Evolutionary conservation across 179 eudicot species (phyloP).

Genomic region (Beta macrorhiza): DNA sequence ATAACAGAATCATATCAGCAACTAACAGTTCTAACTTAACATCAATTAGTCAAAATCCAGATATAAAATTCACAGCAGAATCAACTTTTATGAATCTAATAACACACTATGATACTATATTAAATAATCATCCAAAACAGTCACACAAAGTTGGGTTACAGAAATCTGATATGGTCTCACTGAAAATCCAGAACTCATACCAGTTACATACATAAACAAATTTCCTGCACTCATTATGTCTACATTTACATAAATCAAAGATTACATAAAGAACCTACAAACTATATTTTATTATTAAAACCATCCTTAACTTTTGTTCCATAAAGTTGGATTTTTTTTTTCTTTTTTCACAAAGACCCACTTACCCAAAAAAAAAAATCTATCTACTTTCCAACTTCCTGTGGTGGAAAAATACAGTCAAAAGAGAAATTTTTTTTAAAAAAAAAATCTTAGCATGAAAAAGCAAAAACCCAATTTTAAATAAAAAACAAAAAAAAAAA

Average conservation of each 20-base stretch:
- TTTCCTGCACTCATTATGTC: conserved; percentile 23
- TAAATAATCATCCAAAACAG: background rate
- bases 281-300: conserved; percentile 12
- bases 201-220: conserved; percentile 21
- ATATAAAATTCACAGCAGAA: background rate
- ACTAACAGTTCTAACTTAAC: background rate
- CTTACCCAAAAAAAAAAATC: background rate
- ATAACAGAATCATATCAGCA: too few species aligned
- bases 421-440: background rate
- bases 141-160: conserved; percentile 3
- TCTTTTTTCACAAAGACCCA: conserved; percentile 16
- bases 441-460: background rate
- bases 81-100: background rate
- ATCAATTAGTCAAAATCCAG: background rate
- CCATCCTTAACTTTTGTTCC: conserved; percentile 14
- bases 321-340: background rate
- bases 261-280: conserved; percentile 24
- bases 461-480: too few species aligned
- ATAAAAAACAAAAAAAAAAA: background rate
- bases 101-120: background rate
- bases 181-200: conserved; percentile 19
- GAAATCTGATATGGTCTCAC: conserved; percentile 11
- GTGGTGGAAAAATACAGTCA: conserved; percentile 9
- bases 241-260: conserved; percentile 14
- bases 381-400: conserved; percentile 20